phyloP scores from a whole-genome alignment of 1,284 basidiomycete genomes.

The Cryptococcus neoformans region DNA sequence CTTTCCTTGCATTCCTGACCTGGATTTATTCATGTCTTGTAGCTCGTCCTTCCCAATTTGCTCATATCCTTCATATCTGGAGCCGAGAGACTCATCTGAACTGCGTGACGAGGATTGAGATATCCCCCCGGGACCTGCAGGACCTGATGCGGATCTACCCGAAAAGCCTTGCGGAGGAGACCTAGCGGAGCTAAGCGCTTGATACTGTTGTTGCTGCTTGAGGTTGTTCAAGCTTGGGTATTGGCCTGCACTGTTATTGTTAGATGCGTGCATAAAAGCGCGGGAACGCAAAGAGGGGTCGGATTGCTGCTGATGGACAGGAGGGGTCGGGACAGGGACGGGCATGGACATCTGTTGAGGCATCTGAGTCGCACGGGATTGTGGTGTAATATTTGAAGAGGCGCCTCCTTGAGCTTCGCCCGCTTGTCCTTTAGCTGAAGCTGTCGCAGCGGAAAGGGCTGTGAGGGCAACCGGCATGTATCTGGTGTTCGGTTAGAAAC shows the following conservation, averaged over 20 bases:
- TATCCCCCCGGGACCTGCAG: background rate
- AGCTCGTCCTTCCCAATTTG: constrained; percentile 41
- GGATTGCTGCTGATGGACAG: constrained; percentile 7
- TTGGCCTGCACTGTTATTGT: background rate
- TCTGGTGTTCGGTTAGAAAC: constrained; percentile 14
- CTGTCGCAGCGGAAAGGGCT: constrained; percentile 33
- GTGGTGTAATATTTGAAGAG: background rate
- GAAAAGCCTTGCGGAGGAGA: background rate
- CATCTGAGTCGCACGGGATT: constrained; percentile 13
- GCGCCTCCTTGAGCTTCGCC: background rate
- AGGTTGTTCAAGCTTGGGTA: background rate
- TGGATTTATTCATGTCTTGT: constrained; percentile 6
- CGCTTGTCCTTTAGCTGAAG: constrained; percentile 3
- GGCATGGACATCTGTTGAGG: constrained; percentile 32
- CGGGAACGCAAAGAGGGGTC: constrained; percentile 22
- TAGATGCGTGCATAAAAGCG: constrained; percentile 17
- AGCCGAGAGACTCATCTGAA: constrained; percentile 1
- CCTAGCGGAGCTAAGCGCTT: background rate
- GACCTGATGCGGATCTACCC: background rate
- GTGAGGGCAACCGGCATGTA: constrained; percentile 44
- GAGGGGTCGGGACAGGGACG: constrained; percentile 24
- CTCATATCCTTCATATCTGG: constrained; percentile 31
- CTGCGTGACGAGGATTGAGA: background rate
- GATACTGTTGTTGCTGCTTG: background rate
- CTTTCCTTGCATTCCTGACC: constrained; percentile 22